Conservation (phyloP, 257 asterid species). For the Orobanche coerulescens region DNA sequence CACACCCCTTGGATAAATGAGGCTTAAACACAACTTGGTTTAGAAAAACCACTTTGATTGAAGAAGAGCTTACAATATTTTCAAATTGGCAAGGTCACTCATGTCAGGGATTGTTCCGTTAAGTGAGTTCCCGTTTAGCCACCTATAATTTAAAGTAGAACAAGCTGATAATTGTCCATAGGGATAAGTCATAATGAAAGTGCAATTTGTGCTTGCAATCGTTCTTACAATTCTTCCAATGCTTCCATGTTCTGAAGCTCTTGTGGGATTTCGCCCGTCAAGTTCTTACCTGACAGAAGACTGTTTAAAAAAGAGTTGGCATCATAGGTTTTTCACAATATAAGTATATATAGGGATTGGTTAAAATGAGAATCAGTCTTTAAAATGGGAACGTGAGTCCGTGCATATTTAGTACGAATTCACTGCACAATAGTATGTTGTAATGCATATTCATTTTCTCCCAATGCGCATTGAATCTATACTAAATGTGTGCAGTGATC, state of each 20-base stretch:
- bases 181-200: conserved; percentile 7
- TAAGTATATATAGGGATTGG: not conserved
- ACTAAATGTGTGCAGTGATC: too few relatives aligned
- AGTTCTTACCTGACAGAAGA: conserved; percentile 58
- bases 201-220: not conserved
- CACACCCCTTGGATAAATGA: conserved; percentile 18
- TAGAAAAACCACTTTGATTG: not conserved
- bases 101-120: conserved; percentile 72
- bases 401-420: too few relatives aligned
- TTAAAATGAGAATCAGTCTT: too few relatives aligned
- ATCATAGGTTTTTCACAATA: not conserved
- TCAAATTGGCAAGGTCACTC: conserved; percentile 64
- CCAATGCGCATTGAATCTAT: too few relatives aligned
- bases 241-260: conserved; percentile 73
- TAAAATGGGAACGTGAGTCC: too few relatives aligned
- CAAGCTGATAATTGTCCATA: not conserved
- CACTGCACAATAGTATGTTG: too few relatives aligned
- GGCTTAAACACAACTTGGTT: conserved; percentile 4
- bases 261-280: conserved; percentile 64
- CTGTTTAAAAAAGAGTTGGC: conserved; percentile 42
- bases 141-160: conserved; percentile 40
- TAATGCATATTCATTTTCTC: too few relatives aligned
- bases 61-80: conserved; percentile 56
- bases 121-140: conserved; percentile 74
- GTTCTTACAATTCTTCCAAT: conserved; percentile 74